Base-by-base conservation (phyloP, 2,329 filamentous ascomycete species). In the Penicillium sp. region DNA sequence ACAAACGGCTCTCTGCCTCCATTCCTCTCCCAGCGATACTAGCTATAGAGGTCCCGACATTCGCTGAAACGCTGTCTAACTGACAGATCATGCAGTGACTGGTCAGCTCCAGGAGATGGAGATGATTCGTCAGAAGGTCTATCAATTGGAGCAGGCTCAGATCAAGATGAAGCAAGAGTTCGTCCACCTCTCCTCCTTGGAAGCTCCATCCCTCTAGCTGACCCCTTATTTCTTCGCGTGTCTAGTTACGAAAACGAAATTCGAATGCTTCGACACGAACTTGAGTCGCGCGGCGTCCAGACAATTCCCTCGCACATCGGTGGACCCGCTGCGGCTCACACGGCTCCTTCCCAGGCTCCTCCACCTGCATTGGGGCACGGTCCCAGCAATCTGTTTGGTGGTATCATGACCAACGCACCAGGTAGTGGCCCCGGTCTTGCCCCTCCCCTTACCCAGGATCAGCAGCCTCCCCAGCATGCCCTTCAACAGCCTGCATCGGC, bases 61-160 rank as follows among this genome's bases (percentile, higher is more conserved):
- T 55, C 51, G 50, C 44, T 59, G 52, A 60, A 60, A 41, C 50
- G 48, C 59, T 60, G 43, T 56, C 55, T 60, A 58, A 60, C 64
- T 63, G 59, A 64, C 58, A 59, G 56, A 51, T 52, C 47, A 49
- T 62, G 59, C 70, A 96, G 93, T 97, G 67, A 84, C 88, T 50
- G 82, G 84, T 41, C 93, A 99, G 70, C 86, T 96, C 57, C 86
- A 92, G 65, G 93, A 99, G 74, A 93, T 97, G 80, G 89, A 95
- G 68, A 81, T 95, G 65, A 89, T 99, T 41, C 81, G 91, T 56
- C 87, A 91, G 67, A 96, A 95, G 73, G 89, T 99, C 52, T 96
- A 89, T 66, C 83, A 88, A 62, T 83, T 99, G 70, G 93, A 99
- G 71, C 90, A 95, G 68, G 83, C 86, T 41, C 93, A 97, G 65